Evolutionary conservation across 2,329 filamentous ascomycete genomes (phyloP).

Genomic region (Fusarium xyrophilum): DNA sequence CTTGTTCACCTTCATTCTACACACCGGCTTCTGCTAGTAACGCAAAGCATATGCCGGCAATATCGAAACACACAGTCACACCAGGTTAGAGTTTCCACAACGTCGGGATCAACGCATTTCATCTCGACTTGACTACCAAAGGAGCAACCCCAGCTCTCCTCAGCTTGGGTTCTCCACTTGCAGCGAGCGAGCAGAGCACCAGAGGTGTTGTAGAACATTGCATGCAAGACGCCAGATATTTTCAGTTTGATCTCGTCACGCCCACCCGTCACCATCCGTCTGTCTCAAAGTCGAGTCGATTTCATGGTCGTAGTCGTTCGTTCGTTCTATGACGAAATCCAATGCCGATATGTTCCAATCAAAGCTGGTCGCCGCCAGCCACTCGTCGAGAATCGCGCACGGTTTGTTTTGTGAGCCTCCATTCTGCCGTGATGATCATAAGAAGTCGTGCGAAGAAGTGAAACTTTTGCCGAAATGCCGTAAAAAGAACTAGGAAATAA

Average conservation of each 20-base stretch:
- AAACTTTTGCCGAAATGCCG: slow-evolving; percentile 44
- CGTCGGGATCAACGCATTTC: slow-evolving; percentile 47
- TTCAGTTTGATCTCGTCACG: slow-evolving; percentile 36
- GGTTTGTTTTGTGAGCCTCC: slow-evolving; percentile 39
- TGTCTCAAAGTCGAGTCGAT: slow-evolving; percentile 39
- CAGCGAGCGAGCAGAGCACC: slow-evolving; percentile 9
- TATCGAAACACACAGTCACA: slow-evolving; percentile 41
- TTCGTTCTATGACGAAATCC: slow-evolving; percentile 43
- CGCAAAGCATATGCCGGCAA: slow-evolving; percentile 25
- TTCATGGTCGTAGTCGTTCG: slow-evolving; percentile 37
- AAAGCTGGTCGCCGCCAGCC: slow-evolving; percentile 34
- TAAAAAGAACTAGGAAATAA: slow-evolving; percentile 41
- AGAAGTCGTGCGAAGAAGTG: slow-evolving; percentile 42
- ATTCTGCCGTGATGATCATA: slow-evolving; percentile 43
- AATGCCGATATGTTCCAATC: slow-evolving; percentile 44
- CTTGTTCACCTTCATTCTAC: slow-evolving; percentile 26
- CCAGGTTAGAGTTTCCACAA: slow-evolving; percentile 39
- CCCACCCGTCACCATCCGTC: slow-evolving; percentile 42
- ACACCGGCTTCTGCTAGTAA: slow-evolving; percentile 3
- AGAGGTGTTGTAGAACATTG: slow-evolving; percentile 24
- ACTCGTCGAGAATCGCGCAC: slow-evolving; percentile 41
- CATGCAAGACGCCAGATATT: slow-evolving; percentile 38
- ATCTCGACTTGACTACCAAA: slow-evolving; percentile 50
- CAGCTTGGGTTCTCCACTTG: slow-evolving; percentile 33
- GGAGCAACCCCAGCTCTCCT: slow-evolving; percentile 42